A percentile compares a stretch with the other conserved stretches of the same genome.
These are phyloP conservation scores for Durio zibethinus DNA, from an alignment of 345 rosid genomes.

Conservation along the genomic window DNA sequence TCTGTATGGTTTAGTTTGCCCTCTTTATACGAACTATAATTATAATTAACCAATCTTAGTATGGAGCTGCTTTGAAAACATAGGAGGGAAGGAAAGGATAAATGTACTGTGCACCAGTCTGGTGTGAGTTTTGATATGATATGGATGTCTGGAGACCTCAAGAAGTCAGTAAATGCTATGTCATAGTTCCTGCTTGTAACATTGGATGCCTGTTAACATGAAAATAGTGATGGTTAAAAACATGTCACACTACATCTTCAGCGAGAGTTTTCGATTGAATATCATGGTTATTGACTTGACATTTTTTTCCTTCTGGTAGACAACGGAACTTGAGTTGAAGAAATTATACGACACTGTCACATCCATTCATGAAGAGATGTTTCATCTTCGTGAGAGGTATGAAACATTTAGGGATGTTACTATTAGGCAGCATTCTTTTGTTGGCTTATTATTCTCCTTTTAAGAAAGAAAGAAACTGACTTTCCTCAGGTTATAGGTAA, in stretches of 20 bases:
- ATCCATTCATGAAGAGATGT: constrained; percentile 80
- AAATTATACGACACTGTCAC: constrained; percentile 51
- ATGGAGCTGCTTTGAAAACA: not conserved
- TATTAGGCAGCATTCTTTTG: too few species aligned
- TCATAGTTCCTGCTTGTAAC: not conserved
- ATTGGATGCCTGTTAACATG: not conserved
- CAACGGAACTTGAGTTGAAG: constrained; percentile 65
- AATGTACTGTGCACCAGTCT: not conserved
- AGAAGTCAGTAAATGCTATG: not conserved
- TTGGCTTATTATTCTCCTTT: too few species aligned
- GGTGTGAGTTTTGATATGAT: not conserved
- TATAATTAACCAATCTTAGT: not conserved
- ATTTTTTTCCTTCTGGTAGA: constrained; percentile 31
- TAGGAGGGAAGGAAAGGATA: not conserved
- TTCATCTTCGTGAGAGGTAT: constrained; percentile 75
- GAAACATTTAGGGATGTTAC: not conserved
- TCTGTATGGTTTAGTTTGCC: not conserved
- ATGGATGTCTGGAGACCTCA: too few species aligned
- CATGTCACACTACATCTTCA: too few species aligned
- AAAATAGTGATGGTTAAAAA: not conserved
- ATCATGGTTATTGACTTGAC: not conserved
- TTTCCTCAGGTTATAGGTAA: too few species aligned
- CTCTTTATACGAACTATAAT: not conserved
- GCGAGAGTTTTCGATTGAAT: not conserved
- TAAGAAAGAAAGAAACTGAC: too few species aligned